A percentile compares a stretch with the other conserved stretches of the same genome.
These are phyloP conservation scores for Styphnolobium japonicum DNA, from an alignment of 306 rosid genomes.

Conservation along the genomic window DNA sequence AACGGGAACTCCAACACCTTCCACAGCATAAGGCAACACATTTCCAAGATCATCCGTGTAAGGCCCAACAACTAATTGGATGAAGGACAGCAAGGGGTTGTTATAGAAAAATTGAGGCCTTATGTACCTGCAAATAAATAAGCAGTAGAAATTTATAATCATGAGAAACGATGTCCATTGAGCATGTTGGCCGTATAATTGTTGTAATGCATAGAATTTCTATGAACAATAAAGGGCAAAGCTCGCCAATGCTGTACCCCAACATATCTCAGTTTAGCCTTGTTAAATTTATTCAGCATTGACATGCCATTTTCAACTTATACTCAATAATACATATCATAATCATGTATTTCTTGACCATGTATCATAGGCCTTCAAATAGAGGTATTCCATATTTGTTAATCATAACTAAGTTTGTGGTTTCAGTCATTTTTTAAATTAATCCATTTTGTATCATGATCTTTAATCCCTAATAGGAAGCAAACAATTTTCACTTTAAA, in stretches of 20 bases:
- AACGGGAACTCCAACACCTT: conserved; percentile 97
- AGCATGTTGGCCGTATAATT: neutral
- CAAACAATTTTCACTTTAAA: neutral
- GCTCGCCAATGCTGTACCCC: neutral
- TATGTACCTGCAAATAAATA: conserved; percentile 67
- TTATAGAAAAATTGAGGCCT: conserved; percentile 91
- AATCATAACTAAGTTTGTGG: neutral
- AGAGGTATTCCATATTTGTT: neutral
- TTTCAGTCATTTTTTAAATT: neutral
- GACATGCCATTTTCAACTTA: neutral
- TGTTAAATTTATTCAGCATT: neutral
- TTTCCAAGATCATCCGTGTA: conserved; percentile 93
- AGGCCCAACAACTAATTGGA: conserved; percentile 85
- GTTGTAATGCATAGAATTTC: neutral
- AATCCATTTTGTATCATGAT: neutral
- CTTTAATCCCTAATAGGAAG: neutral
- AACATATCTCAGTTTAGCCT: neutral
- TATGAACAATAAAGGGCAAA: neutral
- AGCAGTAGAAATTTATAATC: neutral
- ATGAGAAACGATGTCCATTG: neutral
- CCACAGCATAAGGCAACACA: conserved; percentile 91
- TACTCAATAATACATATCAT: neutral
- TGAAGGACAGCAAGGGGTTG: conserved; percentile 85
- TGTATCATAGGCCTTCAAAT: neutral
- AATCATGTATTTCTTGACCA: neutral